Percentiles rank a stretch among this genome's conserved stretches.
phyloP scores from a whole-genome alignment of 257 asterid genomes.

The Cinchona pubescens region DNA sequence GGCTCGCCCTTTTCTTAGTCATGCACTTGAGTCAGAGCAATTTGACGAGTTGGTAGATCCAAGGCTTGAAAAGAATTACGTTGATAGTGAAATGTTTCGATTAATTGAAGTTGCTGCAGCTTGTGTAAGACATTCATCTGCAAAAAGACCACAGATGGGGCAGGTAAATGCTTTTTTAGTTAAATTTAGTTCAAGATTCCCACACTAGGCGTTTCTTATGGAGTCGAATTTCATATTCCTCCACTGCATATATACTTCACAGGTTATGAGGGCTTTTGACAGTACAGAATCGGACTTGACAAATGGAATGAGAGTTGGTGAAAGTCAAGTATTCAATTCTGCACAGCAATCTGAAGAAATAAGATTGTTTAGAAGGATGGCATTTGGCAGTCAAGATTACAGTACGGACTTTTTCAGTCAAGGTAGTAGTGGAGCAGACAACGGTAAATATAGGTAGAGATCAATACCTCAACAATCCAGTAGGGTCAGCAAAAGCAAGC shows the following conservation, averaged over 20 bases:
- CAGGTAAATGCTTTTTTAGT: slow-evolving; percentile 46
- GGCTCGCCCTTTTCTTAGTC: slow-evolving; percentile 85
- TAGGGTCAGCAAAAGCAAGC: not conserved
- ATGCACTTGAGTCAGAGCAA: slow-evolving; percentile 61
- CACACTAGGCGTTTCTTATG: not conserved
- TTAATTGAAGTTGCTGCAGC: slow-evolving; percentile 90
- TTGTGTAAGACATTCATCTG: slow-evolving; percentile 85
- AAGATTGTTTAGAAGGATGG: slow-evolving; percentile 78
- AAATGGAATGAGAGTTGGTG: slow-evolving; percentile 89
- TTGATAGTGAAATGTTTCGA: slow-evolving; percentile 56
- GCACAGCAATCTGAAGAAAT: slow-evolving; percentile 84
- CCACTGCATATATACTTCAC: slow-evolving; percentile 11
- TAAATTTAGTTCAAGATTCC: not conserved
- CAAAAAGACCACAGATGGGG: slow-evolving; percentile 89
- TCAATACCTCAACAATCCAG: slow-evolving; percentile 17
- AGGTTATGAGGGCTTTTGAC: slow-evolving; percentile 90
- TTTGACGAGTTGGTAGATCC: slow-evolving; percentile 69
- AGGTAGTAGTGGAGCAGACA: slow-evolving; percentile 36
- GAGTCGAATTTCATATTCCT: not conserved
- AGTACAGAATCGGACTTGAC: slow-evolving; percentile 64
- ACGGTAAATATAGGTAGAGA: slow-evolving; percentile 10
- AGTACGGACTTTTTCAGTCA: slow-evolving; percentile 71
- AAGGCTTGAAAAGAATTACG: slow-evolving; percentile 57
- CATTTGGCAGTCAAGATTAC: slow-evolving; percentile 69
- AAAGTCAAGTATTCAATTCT: slow-evolving; percentile 66